A percentile compares a stretch with the other conserved stretches of the same genome.
phyloP scores from a whole-genome alignment of 1,284 basidiomycete genomes.

The Pholiota adiposa region DNA sequence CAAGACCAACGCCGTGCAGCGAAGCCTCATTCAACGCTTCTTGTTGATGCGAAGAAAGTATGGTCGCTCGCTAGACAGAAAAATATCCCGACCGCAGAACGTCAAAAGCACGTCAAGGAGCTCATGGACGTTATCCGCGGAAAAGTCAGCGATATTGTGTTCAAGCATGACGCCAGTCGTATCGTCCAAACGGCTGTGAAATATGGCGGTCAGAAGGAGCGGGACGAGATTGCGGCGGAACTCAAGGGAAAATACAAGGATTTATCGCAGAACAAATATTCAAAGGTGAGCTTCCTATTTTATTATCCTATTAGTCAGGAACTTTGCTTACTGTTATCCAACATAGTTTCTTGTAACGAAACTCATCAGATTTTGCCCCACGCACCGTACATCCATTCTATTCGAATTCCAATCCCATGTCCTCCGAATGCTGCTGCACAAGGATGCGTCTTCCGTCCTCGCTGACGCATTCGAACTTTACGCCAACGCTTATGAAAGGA shows the following conservation, averaged over 20 bases:
- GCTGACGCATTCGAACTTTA: slow-evolving; percentile 89
- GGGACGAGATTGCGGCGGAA: slow-evolving; percentile 80
- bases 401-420: slow-evolving; percentile 78
- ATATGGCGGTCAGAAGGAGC: slow-evolving; percentile 77
- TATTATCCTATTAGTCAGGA: neutral
- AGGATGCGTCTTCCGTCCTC: slow-evolving; percentile 80
- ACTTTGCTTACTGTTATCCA: neutral
- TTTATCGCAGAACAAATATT: slow-evolving; percentile 86
- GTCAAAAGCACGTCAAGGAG: slow-evolving; percentile 71
- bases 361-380: slow-evolving; percentile 78
- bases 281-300: slow-evolving; percentile 62
- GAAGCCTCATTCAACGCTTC: slow-evolving; percentile 78
- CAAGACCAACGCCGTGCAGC: slow-evolving; percentile 71
- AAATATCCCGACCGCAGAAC: slow-evolving; percentile 71
- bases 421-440: slow-evolving; percentile 76
- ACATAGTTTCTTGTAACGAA: slow-evolving; percentile 82
- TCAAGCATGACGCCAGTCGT: slow-evolving; percentile 90
- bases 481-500: slow-evolving; percentile 81
- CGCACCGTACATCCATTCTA: slow-evolving; percentile 74
- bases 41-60: slow-evolving; percentile 75
- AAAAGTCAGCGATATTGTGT: slow-evolving; percentile 80
- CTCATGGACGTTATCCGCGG: slow-evolving; percentile 80
- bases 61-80: slow-evolving; percentile 85
- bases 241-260: slow-evolving; percentile 79
- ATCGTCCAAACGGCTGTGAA: slow-evolving; percentile 89